A percentile compares a stretch with the other conserved stretches of the same genome.
These are phyloP conservation scores for Candida ponderosae DNA, from an alignment of 805 yeast species.

Conservation along the genomic window DNA sequence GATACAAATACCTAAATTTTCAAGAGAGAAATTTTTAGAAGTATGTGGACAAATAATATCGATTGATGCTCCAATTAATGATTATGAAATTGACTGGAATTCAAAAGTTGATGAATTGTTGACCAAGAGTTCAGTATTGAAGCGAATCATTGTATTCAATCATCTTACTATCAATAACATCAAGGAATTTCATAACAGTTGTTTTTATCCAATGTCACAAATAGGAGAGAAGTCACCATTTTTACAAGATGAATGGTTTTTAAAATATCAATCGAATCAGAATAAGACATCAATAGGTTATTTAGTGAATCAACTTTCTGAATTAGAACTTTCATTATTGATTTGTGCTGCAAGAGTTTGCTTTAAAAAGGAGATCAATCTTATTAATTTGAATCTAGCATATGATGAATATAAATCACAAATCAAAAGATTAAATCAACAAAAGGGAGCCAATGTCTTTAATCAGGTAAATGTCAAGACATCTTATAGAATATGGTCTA, in stretches of 20 bases:
- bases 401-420: slow-evolving; percentile 66
- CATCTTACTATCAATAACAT: slow-evolving; percentile 55
- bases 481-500: slow-evolving; percentile 49
- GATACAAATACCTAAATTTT: slow-evolving; percentile 46
- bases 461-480: slow-evolving; percentile 23
- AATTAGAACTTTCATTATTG: slow-evolving; percentile 61
- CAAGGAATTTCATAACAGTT: slow-evolving; percentile 37
- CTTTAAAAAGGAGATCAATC: slow-evolving; percentile 45
- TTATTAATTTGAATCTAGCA: slow-evolving; percentile 69
- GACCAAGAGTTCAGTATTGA: slow-evolving; percentile 23
- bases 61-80: slow-evolving; percentile 20
- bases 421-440: slow-evolving; percentile 36
- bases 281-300: slow-evolving; percentile 16
- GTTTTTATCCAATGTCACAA: slow-evolving; percentile 33
- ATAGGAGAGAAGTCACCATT: slow-evolving; percentile 22
- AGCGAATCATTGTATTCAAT: slow-evolving; percentile 32
- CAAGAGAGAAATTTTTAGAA: slow-evolving; percentile 37
- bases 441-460: slow-evolving; percentile 26
- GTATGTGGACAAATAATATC: slow-evolving; percentile 35
- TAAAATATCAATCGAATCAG: slow-evolving; percentile 22
- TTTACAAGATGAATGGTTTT: slow-evolving; percentile 13
- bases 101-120: slow-evolving; percentile 22
- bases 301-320: slow-evolving; percentile 41
- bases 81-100: slow-evolving; percentile 36
- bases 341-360: slow-evolving; percentile 71